These are phyloP conservation scores for Helichrysum umbraculigerum DNA, from an alignment of 129 eudicot species.

Conservation along the genomic window DNA sequence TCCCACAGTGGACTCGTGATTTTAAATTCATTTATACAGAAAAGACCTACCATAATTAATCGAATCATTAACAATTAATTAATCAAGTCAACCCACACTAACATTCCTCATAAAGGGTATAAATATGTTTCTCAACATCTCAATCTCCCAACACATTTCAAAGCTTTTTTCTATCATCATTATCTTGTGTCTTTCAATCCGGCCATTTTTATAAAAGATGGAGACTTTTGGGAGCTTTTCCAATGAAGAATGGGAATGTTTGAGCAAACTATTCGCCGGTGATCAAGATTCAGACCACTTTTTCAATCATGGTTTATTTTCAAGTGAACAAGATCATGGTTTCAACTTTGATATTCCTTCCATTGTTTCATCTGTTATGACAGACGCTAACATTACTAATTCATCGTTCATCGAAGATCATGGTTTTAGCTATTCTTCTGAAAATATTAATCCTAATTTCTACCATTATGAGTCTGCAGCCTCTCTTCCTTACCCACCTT, in stretches of 20 bases:
- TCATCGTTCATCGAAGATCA: slow-evolving; percentile 24
- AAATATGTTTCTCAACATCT: slow-evolving; percentile 39
- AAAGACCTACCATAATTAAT: slow-evolving; percentile 22
- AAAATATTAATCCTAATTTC: slow-evolving; percentile 28
- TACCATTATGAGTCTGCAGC: slow-evolving; percentile 24
- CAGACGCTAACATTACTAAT: slow-evolving; percentile 25
- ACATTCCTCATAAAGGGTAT: slow-evolving; percentile 35
- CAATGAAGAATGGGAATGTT: slow-evolving; percentile 77
- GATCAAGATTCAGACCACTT: slow-evolving; percentile 48
- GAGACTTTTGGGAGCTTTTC: slow-evolving; percentile 58
- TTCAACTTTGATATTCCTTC: slow-evolving; percentile 44
- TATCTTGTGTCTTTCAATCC: slow-evolving; percentile 5
- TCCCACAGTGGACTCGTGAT: slow-evolving; percentile 62
- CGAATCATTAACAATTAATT: slow-evolving; percentile 42
- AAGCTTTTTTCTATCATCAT: not conserved
- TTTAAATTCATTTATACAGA: slow-evolving; percentile 8
- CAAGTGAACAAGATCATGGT: slow-evolving; percentile 28
- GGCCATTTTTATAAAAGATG: slow-evolving; percentile 39
- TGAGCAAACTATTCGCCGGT: slow-evolving; percentile 55
- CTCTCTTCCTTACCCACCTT: slow-evolving; percentile 38
- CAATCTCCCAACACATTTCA: slow-evolving; percentile 31
- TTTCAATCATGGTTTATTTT: slow-evolving; percentile 22
- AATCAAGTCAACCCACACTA: slow-evolving; percentile 50
- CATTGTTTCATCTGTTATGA: not conserved
- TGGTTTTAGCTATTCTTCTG: slow-evolving; percentile 22